A percentile compares a stretch with the other conserved stretches of the same genome.
These are phyloP conservation scores for Endotrypanum monterogeii DNA, from an alignment of 208 protist genomes.

Conservation along the genomic window DNA sequence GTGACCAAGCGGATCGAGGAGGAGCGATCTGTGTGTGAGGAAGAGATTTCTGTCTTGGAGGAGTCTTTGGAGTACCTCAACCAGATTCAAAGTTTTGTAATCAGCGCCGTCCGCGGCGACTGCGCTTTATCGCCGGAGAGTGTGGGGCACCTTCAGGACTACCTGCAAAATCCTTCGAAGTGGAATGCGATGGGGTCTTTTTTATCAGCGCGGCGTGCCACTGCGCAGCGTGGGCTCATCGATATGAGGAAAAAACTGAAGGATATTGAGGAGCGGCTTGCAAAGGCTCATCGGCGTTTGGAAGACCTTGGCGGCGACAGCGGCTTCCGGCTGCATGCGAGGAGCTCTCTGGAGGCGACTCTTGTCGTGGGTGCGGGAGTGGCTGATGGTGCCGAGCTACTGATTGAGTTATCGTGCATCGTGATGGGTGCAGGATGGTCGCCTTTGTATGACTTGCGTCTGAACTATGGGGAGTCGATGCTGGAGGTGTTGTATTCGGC, in stretches of 20 bases:
- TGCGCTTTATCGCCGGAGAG: background rate
- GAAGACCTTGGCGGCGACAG: slow-evolving; percentile 15
- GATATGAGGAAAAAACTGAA: slow-evolving; percentile 4
- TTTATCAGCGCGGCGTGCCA: slow-evolving; percentile 22
- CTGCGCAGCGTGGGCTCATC: slow-evolving; percentile 13
- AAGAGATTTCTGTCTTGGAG: slow-evolving; percentile 18
- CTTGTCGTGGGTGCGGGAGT: slow-evolving; percentile 25
- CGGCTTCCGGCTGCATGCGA: slow-evolving; percentile 22
- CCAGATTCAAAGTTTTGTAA: slow-evolving; percentile 16
- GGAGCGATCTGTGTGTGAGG: slow-evolving; percentile 13
- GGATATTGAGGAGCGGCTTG: slow-evolving; percentile 23
- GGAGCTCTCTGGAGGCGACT: slow-evolving; percentile 22
- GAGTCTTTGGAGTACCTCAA: slow-evolving; percentile 20
- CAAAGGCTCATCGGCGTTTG: slow-evolving; percentile 7
- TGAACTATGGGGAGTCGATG: slow-evolving; percentile 29
- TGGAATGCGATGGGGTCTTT: slow-evolving; percentile 28
- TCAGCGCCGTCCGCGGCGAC: slow-evolving; percentile 2
- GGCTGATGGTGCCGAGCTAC: slow-evolving; percentile 18
- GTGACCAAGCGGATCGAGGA: slow-evolving; percentile 19
- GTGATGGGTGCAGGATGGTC: slow-evolving; percentile 43
- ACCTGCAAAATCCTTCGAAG: slow-evolving; percentile 17
- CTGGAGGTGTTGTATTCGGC: slow-evolving; percentile 55
- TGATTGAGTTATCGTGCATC: slow-evolving; percentile 43
- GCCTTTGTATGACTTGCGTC: slow-evolving; percentile 53
- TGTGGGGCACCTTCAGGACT: slow-evolving; percentile 20